Conservation (phyloP, 768 basidiomycete species). For the Mycena metata region DNA sequence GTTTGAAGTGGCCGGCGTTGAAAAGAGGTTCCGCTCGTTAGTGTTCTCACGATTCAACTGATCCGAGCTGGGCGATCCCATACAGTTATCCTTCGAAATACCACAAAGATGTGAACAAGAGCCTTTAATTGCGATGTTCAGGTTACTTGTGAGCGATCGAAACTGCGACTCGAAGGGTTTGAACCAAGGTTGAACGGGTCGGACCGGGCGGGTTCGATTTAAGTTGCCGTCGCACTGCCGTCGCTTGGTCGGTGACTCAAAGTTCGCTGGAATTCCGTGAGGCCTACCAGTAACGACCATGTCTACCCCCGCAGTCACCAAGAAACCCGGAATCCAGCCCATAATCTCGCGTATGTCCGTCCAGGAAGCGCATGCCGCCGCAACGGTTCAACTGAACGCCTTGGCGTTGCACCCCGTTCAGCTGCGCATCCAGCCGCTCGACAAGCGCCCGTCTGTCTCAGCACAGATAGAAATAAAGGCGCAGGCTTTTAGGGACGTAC, state of each 20-base stretch:
- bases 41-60: too few species aligned
- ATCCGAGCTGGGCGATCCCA: too few species aligned
- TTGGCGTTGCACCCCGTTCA: background rate
- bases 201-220: too few species aligned
- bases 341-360: background rate
- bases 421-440: constrained; percentile 16
- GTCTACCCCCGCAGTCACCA: background rate
- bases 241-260: background rate
- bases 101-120: too few species aligned
- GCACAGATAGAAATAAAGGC: constrained; percentile 1
- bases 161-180: too few species aligned
- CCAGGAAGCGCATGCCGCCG: constrained; percentile 1
- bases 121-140: too few species aligned
- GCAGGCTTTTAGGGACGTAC: background rate
- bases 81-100: too few species aligned
- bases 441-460: constrained; percentile 4
- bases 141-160: too few species aligned
- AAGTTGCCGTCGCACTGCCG: too few species aligned
- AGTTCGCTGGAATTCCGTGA: background rate
- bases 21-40: background rate
- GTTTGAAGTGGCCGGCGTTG: constrained; percentile 17
- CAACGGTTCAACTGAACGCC: constrained; percentile 8
- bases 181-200: background rate
- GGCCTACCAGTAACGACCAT: background rate
- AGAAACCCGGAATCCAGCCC: too few species aligned